Base-by-base conservation (phyloP, 176 grass and related monocot species). In the Aegilops umbellulata region DNA sequence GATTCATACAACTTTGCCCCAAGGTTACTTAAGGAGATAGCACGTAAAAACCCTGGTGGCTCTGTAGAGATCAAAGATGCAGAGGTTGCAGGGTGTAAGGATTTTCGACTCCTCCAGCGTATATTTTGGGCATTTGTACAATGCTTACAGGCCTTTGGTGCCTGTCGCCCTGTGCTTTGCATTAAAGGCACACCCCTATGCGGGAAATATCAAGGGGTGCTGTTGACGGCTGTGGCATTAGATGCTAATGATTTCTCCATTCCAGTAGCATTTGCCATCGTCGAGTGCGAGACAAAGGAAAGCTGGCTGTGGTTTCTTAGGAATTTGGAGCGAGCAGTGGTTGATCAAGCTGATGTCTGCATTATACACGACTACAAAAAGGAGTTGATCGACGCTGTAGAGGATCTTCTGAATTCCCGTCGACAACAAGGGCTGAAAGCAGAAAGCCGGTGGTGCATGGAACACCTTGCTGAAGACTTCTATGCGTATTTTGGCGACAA, bases 291-390 rank as follows among this genome's bases (percentile, higher is more conserved):
- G 19, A 57, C 53, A 57, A 57, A 57, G 53, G 53, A 57, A 57
- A 20, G 53, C 53, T 57, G 53, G 53, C 53, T 57, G 53, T 57
- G 53, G 53, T 57, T 57, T 57, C 53, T 57, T 57, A 57, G 53
- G 53, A 57, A 57, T 57, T 22, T 57, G 53, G 53, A 8, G 53
- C 19, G 6, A 68, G 19, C 26, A 23, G 41, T 81, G 25, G 78
- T 80, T 61, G 26, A 49, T 7, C 39, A 64, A 7, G 2, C 17
- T 53, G 9, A 32, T 49, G 63, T 68, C 16, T 81, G 79, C 27
- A 27, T 81, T 66, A 81, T 68, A 68, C 79, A 68, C 31, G 79
- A 81, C 25, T 81, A 51, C 41, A 81, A 68, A 81, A 23, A 3
- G 20, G 79, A 81, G 26, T 68, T 81, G 62, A 16, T 68, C 4